Conservation (phyloP, 148 eudicot species). For the Spergularia marina region DNA sequence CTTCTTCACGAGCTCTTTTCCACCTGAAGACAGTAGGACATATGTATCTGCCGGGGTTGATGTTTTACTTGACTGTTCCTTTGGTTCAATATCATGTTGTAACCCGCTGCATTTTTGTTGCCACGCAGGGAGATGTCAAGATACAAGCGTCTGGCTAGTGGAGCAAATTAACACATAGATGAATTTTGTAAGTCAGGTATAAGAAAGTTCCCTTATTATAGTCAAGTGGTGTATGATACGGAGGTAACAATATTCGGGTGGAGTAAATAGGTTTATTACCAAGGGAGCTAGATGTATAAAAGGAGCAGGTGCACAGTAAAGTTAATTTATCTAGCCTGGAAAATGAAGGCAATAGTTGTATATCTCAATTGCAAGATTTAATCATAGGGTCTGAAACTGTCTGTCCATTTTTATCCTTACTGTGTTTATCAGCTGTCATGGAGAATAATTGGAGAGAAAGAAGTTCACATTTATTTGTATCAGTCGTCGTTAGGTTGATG, state of each 20-base stretch:
- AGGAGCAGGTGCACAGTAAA: conserved; percentile 26
- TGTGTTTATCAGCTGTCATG: conserved; percentile 15
- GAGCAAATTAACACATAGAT: background rate
- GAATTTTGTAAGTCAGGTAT: conserved; percentile 9
- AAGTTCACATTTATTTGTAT: background rate
- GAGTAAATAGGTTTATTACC: conserved; percentile 26
- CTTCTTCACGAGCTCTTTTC: too few relatives aligned
- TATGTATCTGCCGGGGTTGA: background rate
- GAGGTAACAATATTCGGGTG: background rate
- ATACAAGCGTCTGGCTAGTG: conserved; percentile 10
- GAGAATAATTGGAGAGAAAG: background rate
- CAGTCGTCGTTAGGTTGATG: background rate
- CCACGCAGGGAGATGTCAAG: conserved; percentile 22
- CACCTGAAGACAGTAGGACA: too few relatives aligned
- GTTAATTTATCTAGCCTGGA: conserved; percentile 17
- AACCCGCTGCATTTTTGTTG: background rate
- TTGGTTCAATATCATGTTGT: background rate
- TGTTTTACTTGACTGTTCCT: background rate
- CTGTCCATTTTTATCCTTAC: conserved; percentile 2
- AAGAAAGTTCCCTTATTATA: background rate
- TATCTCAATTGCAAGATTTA: conserved; percentile 18
- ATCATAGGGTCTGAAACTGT: conserved; percentile 12
- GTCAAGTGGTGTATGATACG: background rate
- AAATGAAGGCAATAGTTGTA: conserved; percentile 13
- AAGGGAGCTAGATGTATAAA: conserved; percentile 32